phyloP scores from a whole-genome alignment of 1,284 basidiomycete genomes.

The Moesziomyces antarcticus region DNA sequence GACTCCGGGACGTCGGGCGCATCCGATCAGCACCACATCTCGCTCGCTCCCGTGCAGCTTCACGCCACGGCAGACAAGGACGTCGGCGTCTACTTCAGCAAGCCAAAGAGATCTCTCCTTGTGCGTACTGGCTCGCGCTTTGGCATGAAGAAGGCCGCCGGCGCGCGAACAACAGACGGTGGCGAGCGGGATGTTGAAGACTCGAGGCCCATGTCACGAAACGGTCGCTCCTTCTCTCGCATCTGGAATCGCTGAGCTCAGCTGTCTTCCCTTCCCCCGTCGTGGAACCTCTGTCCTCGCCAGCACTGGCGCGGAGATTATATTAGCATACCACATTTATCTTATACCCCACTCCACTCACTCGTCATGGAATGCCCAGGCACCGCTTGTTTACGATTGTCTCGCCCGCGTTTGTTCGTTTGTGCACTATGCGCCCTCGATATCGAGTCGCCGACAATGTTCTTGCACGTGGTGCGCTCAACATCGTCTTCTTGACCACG shows the following conservation, averaged over 20 bases:
- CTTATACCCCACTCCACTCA: conserved; percentile 6
- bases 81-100: conserved; percentile 26
- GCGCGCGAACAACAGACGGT: conserved; percentile 3
- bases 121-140: conserved; percentile 25
- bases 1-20: conserved; percentile 36
- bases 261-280: not conserved
- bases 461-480: not conserved
- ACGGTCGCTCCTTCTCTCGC: conserved; percentile 17
- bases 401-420: not conserved
- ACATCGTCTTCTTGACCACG: no score
- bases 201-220: conserved; percentile 9
- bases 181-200: not conserved
- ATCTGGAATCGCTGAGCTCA: conserved; percentile 20
- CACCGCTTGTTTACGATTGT: not conserved
- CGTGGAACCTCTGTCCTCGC: no score
- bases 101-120: conserved; percentile 19
- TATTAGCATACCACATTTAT: conserved; percentile 7
- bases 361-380: not conserved
- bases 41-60: conserved; percentile 14
- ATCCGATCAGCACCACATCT: conserved; percentile 24
- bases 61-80: conserved; percentile 22
- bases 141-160: conserved; percentile 14
- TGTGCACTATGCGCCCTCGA: not conserved
- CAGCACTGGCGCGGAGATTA: no score
- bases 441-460: not conserved